Evolutionary conservation across 164 flowering plant genomes (phyloP), one percentile per base, ranked within the genome.

Genomic region (Umbilicus rupestris): DNA sequence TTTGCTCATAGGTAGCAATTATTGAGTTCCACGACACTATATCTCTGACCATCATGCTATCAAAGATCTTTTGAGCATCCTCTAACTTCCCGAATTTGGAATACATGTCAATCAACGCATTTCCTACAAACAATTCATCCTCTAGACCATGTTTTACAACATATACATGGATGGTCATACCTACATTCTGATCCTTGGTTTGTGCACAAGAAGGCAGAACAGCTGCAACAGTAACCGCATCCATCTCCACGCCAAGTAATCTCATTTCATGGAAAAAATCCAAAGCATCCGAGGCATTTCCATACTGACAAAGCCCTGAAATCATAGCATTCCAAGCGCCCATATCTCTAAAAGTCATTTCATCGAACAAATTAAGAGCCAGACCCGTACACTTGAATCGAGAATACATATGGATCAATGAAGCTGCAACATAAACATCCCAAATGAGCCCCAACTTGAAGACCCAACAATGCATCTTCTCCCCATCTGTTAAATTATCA

Each of bases 301-400:
- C 92, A 72, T 75, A 80, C 55, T 83, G 86, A 67, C 83, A 81
- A 73, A 74, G 77, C 52, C 83, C 88, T 39, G 88, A 84, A 72
- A 87, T 79, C 77, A 84, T 73, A 6, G 92, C 82, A 70, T 88
- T 88, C 95, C 91, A 88, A 37, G 84, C 80, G 63, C 82, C 88
- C 73, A 73, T 65, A 70, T 84, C 88, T 65, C 82, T 70, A 5
- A 58, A 39, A 0, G 78, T 73, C 88, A 89, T 89, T 33, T 80
- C 81, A 50, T 79, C 78, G 68, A 88, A 88, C 69, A 86, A 57
- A 24, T 60, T 70, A 33, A 75, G 80, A 1, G 94, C 90, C 64
- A 69, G 70, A 62, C 19, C 69, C 22, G 75, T 65, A 7, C 68
- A 55, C 3, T 84, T 81, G 73, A 81, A 80, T 66, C 84, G 72